Base-by-base conservation (phyloP, 2,329 filamentous ascomycete species). In the Penicillium sp. region DNA sequence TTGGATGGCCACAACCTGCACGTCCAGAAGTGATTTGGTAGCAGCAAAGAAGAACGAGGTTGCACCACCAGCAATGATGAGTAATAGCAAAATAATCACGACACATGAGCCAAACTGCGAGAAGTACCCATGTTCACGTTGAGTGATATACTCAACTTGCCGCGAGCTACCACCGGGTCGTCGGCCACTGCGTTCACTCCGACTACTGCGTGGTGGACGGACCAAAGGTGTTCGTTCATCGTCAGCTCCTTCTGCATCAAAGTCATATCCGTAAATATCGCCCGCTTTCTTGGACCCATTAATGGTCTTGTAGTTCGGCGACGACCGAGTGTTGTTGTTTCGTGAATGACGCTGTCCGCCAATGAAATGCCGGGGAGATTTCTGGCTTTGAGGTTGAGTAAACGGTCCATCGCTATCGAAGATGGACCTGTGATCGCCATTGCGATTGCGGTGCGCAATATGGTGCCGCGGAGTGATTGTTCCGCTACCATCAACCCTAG, bases 1-100 rank as follows among this genome's bases (percentile, higher is more conserved):
- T 66, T 89, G 86, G 64, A 99, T 91, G 61, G 88, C 87, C 54
- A 89, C 80, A 45, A 98, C 85, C 62, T 89, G 82, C 57, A 98
- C 90, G 62, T 90, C 86, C 26, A 86, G 84, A 48, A 99, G 83
- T 7, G 93, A 90, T 69, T 96, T 92, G 29, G 93, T 96, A 21
- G 93, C 93, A 46, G 92, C 90, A 75, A 97, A 89, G 75, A 97
- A 87, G 73, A 98, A 95, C 22, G 89, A 90, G 37, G 95, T 88
- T 10, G 90, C 89, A 43, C 90, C 91, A n/a, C 91, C 88, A 48
- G 96, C 84, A 43, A 97, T 85, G 16, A 96, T 79, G 37, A 95
- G 76, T 22, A 97, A 78, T 78, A 97, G 87, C 60, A 96, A 82
- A 2, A 88, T 87, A n/a, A 96, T 83, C 13, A 96, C 84, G 11